Evolutionary conservation across 1,284 basidiomycete species (phyloP).

Genomic region (Stygiomarasmius scandens): DNA sequence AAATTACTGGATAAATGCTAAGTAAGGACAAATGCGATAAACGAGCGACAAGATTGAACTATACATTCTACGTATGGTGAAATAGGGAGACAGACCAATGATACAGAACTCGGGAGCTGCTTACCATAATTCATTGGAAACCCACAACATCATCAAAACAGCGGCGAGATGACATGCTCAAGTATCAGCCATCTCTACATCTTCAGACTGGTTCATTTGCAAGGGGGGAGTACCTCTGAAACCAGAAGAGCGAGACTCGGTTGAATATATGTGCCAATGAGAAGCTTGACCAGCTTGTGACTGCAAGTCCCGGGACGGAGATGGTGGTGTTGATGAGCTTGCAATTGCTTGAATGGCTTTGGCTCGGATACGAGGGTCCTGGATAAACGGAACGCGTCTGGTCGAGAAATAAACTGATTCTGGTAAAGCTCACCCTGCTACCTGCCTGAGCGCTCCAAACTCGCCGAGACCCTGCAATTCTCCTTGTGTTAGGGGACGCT

Average conservation of each 20-base stretch:
- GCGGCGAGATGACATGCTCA: background rate
- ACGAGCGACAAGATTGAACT: too few relatives aligned
- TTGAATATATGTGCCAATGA: background rate
- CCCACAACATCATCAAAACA: too few relatives aligned
- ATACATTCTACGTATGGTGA: too few relatives aligned
- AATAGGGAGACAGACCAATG: too few relatives aligned
- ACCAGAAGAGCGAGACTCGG: too few relatives aligned
- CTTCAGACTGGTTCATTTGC: background rate
- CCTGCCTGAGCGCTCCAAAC: background rate
- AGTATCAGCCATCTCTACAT: background rate
- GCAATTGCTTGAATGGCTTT: background rate
- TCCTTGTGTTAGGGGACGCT: background rate
- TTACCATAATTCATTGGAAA: too few relatives aligned
- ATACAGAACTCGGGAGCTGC: too few relatives aligned
- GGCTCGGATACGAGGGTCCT: background rate
- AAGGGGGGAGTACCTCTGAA: too few relatives aligned
- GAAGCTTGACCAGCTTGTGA: background rate
- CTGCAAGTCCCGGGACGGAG: background rate
- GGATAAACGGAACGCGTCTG: too few relatives aligned
- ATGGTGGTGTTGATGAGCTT: background rate
- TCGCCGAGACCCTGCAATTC: background rate
- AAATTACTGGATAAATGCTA: too few relatives aligned
- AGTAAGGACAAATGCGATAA: too few relatives aligned
- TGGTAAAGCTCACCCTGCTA: background rate
- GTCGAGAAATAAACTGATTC: background rate